Evolutionary conservation across 495 filamentous ascomycete genomes (phyloP), one percentile per base, ranked within the genome.

Genomic region (Neurospora sp.): DNA sequence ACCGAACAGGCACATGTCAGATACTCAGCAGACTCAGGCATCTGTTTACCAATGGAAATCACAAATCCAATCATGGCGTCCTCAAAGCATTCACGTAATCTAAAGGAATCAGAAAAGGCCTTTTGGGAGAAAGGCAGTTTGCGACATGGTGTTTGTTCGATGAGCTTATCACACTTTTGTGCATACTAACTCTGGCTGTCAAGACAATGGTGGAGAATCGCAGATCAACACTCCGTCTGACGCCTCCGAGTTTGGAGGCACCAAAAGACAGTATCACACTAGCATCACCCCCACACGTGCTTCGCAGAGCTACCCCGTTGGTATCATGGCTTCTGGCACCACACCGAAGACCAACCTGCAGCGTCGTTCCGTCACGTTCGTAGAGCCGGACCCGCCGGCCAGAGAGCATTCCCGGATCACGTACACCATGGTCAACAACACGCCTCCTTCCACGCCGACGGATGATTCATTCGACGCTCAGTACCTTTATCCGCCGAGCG

Each of bases 381-480:
- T 66, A 31, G 54, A 66, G 54, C 54, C 54, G 54, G 54, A 66
- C 54, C 54, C 54, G 28, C 54, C 54, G 7, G 54, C 54, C 54
- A 66, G 54, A 66, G 28, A 66, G 54, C 24, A 66, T 66, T 66
- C 54, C 15, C 54, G 54, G 54, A 66, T 66, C 54, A 66, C 54
- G 28, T 66, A 66, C 28, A 36, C 28, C 37, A 70, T 34, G 24
- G 59, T 42, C 21, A 69, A 19, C 28, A 43, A 13, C 74, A 74
- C 24, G 59, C 76, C 34, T 69, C 71, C 39, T 73, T 82, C 70
- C 78, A 79, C 9, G 77, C 80, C 71, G 80, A 66, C 34, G 15
- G 28, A 28, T 31, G 54, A 66, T 36, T 9, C 28, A 19, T 66
- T 85, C n/a, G 89, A 89, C 72, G 85, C 88, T n/a, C 89, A 91